Evolutionary conservation across 495 filamentous ascomycete species (phyloP), one percentile per base, ranked within the genome.

Genomic region (Penicillium alfredii): DNA sequence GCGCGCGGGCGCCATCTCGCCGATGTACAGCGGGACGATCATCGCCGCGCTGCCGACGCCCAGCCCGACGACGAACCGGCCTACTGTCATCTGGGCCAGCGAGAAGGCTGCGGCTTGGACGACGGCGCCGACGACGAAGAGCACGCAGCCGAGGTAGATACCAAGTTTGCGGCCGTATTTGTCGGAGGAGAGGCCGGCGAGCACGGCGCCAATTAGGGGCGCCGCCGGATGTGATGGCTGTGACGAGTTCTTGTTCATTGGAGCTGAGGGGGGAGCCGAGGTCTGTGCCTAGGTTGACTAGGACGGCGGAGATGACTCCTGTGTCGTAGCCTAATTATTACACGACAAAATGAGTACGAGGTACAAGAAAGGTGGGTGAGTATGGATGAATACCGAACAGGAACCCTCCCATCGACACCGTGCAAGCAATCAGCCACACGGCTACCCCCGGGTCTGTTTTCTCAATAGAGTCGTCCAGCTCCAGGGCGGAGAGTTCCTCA

Each of bases 21-120:
- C 66, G 35, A 72, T 70, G 33, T 72, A 62, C n/a, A 63, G 34
- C 11, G 61, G 65, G 12, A 64, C 58, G 24, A 73, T 58, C 57
- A 73, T 74, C 4, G 72, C 69, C 7, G 71, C 73, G 22, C 61
- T 62, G 8, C 73, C 72, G 12, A 77, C 72, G 5, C 73, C 71
- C 22, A 74, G 61, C 1, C 72, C 72, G 7, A 75, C 63, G 6
- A 77, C 53, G 4, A 75, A 53, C 19, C 72, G 56, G 0, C 73
- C 71, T n/a, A n/a, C n/a, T n/a, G n/a, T n/a, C n/a, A n/a, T n/a
- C n/a, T n/a, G n/a, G n/a, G n/a, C n/a, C n/a, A n/a, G n/a, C n/a
- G n/a, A n/a, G n/a, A n/a, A n/a, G 11, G 72, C 53, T 5, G 64
- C 61, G 47, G 74, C 71, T 36, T 74, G 68, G 6, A 56, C 55